Conservation (phyloP, 164 flowering plant species). For the grape (Vitis vinifera) region ASM3070453v1 NC_081812.1:15345001-15345500, state of each 20-base stretch:
- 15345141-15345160: background rate
- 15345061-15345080: no score
- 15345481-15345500: constrained; percentile 28
- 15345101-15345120: constrained; percentile 30
- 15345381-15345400: constrained; percentile 43
- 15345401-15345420: constrained; percentile 63
- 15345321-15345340: constrained; percentile 10
- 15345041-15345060: no score
- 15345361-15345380: constrained; percentile 10
- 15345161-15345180: constrained; percentile 15
- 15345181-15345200: constrained; percentile 48
- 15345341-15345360: background rate
- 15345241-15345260: constrained; percentile 17
- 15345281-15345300: constrained; percentile 15
- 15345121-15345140: constrained; percentile 14
- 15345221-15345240: constrained; percentile 24
- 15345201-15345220: constrained; percentile 45
- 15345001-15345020: no score
- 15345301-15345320: constrained; percentile 8
- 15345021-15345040: no score
- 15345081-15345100: background rate
- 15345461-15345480: constrained; percentile 32
- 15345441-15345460: constrained; percentile 51
- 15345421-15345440: constrained; percentile 57
- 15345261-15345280: constrained; percentile 10